Evolutionary conservation across 768 basidiomycete species (phyloP), one percentile per base, ranked within the genome.

Genomic region (Kwoniella sp.): DNA sequence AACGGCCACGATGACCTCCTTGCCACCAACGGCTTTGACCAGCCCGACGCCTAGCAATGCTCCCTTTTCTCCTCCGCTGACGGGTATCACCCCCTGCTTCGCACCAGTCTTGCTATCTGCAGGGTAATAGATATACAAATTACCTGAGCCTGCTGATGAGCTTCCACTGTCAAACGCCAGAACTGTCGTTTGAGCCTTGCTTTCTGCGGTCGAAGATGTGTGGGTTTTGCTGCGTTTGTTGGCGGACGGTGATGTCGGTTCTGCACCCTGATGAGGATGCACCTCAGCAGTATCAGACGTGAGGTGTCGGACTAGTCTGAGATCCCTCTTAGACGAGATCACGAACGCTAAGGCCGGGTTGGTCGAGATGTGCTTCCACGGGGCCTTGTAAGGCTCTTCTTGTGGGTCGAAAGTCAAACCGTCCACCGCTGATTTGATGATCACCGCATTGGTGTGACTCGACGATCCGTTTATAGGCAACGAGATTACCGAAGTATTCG

Each of bases 331-430:
- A 13, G 91, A 92, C 9, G 92, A 92, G 55, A 99, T 84, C 45
- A 99, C 95, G 76, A 97, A 99, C 0, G 92, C 86, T 26, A 99
- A 85, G 0, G 93, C 95, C 22, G 90, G 88, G 79, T 87, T 93
- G 0, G 95, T 97, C n/a, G 87, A 84, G 3, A 82, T 81, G 78
- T 99, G 95, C 56, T 30, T 62, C 78, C 80, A 82, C 25, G 69
- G 54, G 3, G 55, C 28, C 26, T 56, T 65, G 22, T 48, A 47
- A 1, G 70, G 63, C n/a, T 68, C 58, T 7, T 15, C 30, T 1
- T 37, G 3, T 1, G 79, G 80, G 1, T 45, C 2, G 65, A 79
- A 82, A 4, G 77, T 54, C 22, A 77, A 59, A 5, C 79, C 81
- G 56, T 78, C 73, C 7, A 78, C 85, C 82, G 63, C 70, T 57